Evolutionary conservation across 2,329 filamentous ascomycete species (phyloP).

Genomic region (Chaetomium sp.): DNA sequence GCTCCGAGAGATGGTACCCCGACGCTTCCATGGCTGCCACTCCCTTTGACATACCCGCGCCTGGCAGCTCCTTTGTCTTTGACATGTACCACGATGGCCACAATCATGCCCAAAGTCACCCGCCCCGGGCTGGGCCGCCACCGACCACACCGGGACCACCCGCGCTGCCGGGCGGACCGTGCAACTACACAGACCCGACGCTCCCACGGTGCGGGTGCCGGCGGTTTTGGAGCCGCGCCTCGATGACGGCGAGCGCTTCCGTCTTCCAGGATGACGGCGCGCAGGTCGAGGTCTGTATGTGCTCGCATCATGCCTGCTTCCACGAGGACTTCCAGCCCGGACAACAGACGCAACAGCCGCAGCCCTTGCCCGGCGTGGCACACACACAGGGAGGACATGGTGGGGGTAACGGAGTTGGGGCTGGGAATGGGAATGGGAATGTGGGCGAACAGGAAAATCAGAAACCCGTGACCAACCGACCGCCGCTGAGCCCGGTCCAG

Average conservation of each 20-base stretch:
- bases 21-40: conserved; percentile 46
- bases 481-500: conserved; percentile 46
- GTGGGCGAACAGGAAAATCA: conserved; percentile 44
- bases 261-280: conserved; percentile 27
- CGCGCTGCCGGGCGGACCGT: conserved; percentile 45
- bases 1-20: conserved; percentile 29
- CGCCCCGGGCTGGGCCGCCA: conserved; percentile 19
- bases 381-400: conserved; percentile 17
- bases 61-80: conserved; percentile 41
- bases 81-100: conserved; percentile 48
- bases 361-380: neutral
- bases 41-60: conserved; percentile 40
- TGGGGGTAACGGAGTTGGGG: too few relatives aligned
- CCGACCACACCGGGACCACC: conserved; percentile 20
- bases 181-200: conserved; percentile 52
- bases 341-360: conserved; percentile 20
- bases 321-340: conserved; percentile 43
- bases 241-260: conserved; percentile 8
- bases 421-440: too few relatives aligned
- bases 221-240: conserved; percentile 50
- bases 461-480: conserved; percentile 40
- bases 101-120: conserved; percentile 38
- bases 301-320: conserved; percentile 56
- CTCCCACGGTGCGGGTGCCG: conserved; percentile 54
- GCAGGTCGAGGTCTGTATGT: conserved; percentile 50